Conservation (phyloP, 2,329 filamentous ascomycete genomes). For the Claviceps citrina region DNA sequence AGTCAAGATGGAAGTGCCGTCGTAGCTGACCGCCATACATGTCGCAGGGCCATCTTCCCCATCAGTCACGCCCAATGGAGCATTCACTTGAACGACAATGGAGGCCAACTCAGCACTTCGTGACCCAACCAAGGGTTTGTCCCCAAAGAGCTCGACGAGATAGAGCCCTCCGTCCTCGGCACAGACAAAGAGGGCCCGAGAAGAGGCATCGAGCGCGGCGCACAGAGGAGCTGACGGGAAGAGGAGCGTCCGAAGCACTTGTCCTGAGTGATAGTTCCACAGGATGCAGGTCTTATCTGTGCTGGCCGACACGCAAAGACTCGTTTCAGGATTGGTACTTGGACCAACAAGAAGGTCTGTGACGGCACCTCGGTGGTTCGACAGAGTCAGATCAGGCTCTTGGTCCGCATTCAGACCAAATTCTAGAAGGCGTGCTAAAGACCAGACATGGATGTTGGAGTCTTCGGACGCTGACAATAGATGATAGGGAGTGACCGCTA, state of each 20-base stretch:
- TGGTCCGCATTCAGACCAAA: conserved; percentile 36
- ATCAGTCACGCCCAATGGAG: conserved; percentile 41
- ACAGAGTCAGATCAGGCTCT: conserved; percentile 63
- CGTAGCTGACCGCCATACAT: conserved; percentile 62
- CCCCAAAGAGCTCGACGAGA: conserved; percentile 55
- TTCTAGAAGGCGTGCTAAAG: conserved; percentile 56
- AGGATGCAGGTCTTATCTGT: conserved; percentile 78
- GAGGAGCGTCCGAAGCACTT: conserved; percentile 64
- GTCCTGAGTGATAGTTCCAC: conserved; percentile 79
- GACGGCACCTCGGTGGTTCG: conserved; percentile 60
- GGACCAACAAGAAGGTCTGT: conserved; percentile 49
- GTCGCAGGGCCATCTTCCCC: conserved; percentile 48
- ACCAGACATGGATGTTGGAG: conserved; percentile 87
- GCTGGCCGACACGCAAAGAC: conserved; percentile 70
- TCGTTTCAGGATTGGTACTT: conserved; percentile 51
- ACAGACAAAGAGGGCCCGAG: conserved; percentile 67
- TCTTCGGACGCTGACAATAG: conserved; percentile 69
- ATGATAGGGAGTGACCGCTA: conserved; percentile 57
- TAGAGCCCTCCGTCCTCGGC: conserved; percentile 71
- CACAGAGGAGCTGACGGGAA: conserved; percentile 60
- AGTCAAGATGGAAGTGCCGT: conserved; percentile 64
- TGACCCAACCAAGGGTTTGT: conserved; percentile 39
- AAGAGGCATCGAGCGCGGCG: conserved; percentile 63
- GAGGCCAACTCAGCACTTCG: conserved; percentile 36
- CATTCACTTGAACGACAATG: conserved; percentile 40